Percentiles rank a stretch among this genome's conserved stretches.
Evolutionary conservation across 768 basidiomycete genomes (phyloP).

Genomic region (Lanmaoa pseudosensibilis): DNA sequence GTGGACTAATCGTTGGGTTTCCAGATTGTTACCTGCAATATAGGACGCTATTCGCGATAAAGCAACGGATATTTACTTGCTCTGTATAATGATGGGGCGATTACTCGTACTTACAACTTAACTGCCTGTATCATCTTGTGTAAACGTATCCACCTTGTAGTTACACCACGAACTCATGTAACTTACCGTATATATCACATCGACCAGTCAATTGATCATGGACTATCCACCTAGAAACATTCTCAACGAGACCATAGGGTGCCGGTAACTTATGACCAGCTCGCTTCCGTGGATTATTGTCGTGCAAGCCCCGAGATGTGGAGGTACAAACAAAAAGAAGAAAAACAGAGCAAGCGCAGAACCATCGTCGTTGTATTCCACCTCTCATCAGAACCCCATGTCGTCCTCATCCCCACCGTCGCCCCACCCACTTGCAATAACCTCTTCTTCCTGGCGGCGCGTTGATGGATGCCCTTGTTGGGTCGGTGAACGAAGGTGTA

Average conservation of each 20-base stretch:
- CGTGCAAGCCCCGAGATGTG: constrained; percentile 11
- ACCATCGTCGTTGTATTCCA: neutral
- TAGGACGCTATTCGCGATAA: constrained; percentile 2
- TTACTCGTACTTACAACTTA: neutral
- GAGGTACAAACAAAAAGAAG: constrained; percentile 15
- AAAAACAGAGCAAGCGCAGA: constrained; percentile 1
- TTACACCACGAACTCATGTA: constrained; percentile 9
- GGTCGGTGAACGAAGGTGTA: constrained; percentile 19
- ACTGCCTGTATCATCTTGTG: constrained; percentile 2
- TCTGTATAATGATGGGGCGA: constrained; percentile 9
- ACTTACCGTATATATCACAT: neutral
- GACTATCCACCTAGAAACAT: neutral
- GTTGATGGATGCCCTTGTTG: constrained; percentile 29
- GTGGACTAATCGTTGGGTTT: neutral
- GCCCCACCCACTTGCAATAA: constrained; percentile 70
- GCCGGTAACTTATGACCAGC: constrained; percentile 14
- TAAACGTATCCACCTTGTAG: neutral
- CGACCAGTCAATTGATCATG: neutral
- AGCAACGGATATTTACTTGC: neutral
- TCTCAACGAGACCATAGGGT: neutral
- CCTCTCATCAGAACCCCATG: constrained; percentile 58
- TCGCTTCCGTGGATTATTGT: constrained; percentile 11
- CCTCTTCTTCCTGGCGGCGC: constrained; percentile 56
- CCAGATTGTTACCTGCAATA: neutral
- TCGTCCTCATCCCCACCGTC: constrained; percentile 64